Conservation (phyloP, 2,329 filamentous ascomycete genomes). For the Colletotrichum sp. region DNA sequence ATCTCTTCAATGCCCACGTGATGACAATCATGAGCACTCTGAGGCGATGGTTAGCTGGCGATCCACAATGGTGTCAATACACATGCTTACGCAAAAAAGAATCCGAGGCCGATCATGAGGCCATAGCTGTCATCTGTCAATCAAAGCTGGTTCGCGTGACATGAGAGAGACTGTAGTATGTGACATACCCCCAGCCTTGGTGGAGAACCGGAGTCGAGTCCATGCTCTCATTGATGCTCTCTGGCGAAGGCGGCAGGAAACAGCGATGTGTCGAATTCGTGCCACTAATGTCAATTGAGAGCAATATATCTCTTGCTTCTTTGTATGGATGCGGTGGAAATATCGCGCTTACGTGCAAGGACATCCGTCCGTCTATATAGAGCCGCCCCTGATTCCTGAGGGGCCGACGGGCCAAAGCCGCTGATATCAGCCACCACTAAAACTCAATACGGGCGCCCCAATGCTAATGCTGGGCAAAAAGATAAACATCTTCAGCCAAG, state of each 20-base stretch:
- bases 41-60: too few species aligned
- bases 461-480: neutral
- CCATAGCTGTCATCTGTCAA: constrained; percentile 3
- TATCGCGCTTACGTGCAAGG: fast-evolving
- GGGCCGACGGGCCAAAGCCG: neutral
- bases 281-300: neutral
- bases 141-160: too few species aligned
- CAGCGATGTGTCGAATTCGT: neutral
- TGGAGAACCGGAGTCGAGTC: constrained; percentile 16
- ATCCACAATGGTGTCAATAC: too few species aligned
- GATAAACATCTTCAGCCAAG: neutral
- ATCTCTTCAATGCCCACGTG: constrained; percentile 71
- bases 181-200: constrained; percentile 20
- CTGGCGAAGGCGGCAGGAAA: neutral
- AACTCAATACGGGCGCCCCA: neutral
- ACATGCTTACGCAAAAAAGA: constrained; percentile 9
- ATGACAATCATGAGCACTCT: constrained; percentile 55
- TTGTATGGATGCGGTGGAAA: fast-evolving
- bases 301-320: fast-evolving
- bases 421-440: neutral
- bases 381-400: neutral
- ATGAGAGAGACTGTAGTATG: neutral
- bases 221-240: neutral
- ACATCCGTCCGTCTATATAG: neutral
- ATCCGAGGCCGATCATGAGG: constrained; percentile 19